Evolutionary conservation across 306 rosid genomes (phyloP).

Genomic region (Neltuma alba): DNA sequence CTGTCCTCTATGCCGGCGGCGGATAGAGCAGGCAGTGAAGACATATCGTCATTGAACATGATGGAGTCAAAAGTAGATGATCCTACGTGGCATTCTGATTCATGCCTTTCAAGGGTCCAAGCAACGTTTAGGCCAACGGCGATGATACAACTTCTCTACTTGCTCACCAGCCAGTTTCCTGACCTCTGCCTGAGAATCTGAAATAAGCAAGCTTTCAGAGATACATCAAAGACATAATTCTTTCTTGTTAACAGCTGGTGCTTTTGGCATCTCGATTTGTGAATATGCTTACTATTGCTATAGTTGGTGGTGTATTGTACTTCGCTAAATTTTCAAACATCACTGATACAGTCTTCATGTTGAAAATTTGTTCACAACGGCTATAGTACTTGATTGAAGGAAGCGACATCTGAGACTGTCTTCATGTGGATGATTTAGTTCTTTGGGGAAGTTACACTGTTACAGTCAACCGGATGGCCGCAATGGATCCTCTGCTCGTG

Average conservation of each 20-base stretch:
- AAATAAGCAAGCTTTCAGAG: conserved; percentile 14
- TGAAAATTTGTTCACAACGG: background rate
- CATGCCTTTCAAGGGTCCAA: conserved; percentile 27
- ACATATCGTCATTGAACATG: conserved; percentile 82
- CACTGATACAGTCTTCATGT: background rate
- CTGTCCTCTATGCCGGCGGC: conserved; percentile 93
- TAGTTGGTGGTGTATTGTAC: conserved; percentile 9
- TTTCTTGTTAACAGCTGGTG: background rate
- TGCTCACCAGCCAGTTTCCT: conserved; percentile 22
- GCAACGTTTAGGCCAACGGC: conserved; percentile 27
- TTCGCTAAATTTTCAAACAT: background rate
- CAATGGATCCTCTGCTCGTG: background rate
- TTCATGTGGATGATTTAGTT: background rate
- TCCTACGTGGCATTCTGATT: conserved; percentile 1
- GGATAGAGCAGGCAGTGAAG: conserved; percentile 82
- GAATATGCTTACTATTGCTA: conserved; percentile 25
- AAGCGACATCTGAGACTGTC: background rate
- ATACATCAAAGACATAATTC: conserved; percentile 1
- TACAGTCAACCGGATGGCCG: too few relatives aligned
- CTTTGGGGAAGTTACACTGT: background rate
- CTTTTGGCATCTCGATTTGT: conserved; percentile 44
- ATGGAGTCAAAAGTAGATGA: conserved; percentile 15
- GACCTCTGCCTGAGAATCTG: conserved; percentile 33
- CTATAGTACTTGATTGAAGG: background rate
- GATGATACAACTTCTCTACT: conserved; percentile 6